phyloP scores from a whole-genome alignment of 805 yeast genomes.

The Saccharomycopsis microspora region DNA sequence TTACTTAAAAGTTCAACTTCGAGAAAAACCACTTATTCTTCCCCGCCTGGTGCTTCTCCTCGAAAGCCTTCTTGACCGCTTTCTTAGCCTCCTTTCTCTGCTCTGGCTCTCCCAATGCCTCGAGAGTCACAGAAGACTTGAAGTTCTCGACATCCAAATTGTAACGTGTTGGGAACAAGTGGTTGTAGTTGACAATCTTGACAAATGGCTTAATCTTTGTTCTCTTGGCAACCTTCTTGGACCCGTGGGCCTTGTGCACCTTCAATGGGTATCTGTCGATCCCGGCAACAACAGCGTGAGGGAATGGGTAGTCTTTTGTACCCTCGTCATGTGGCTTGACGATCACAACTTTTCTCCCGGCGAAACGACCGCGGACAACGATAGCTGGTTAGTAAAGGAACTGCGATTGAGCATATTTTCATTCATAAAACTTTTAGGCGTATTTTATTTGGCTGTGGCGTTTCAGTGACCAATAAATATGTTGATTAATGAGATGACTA shows the following conservation, averaged over 20 bases:
- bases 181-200: slow-evolving; percentile 99
- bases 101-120: slow-evolving; percentile 93
- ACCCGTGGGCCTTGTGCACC: slow-evolving; percentile 90
- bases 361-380: slow-evolving; percentile 99
- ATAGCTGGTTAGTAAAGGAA: slow-evolving; percentile 48
- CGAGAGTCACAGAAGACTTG: slow-evolving; percentile 85
- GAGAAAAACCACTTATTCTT: slow-evolving; percentile 99
- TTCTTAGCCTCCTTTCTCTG: slow-evolving; percentile 99
- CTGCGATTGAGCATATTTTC: background rate
- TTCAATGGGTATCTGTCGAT: slow-evolving; percentile 96
- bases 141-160: slow-evolving; percentile 92
- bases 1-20: slow-evolving; percentile 76
- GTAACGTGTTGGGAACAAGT: slow-evolving; percentile 99
- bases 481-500: too few species aligned
- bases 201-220: slow-evolving; percentile 98
- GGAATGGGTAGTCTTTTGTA: slow-evolving; percentile 96
- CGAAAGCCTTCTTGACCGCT: slow-evolving; percentile 97
- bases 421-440: too few species aligned
- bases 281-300: slow-evolving; percentile 99
- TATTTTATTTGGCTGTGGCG: too few species aligned
- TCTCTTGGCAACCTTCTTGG: slow-evolving; percentile 94
- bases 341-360: slow-evolving; percentile 99
- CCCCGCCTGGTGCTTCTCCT: slow-evolving; percentile 98
- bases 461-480: too few species aligned
- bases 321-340: slow-evolving; percentile 98